Evolutionary conservation across 805 yeast genomes (phyloP), one percentile per base, ranked within the genome.

Genomic region (Spathaspora girioi): DNA sequence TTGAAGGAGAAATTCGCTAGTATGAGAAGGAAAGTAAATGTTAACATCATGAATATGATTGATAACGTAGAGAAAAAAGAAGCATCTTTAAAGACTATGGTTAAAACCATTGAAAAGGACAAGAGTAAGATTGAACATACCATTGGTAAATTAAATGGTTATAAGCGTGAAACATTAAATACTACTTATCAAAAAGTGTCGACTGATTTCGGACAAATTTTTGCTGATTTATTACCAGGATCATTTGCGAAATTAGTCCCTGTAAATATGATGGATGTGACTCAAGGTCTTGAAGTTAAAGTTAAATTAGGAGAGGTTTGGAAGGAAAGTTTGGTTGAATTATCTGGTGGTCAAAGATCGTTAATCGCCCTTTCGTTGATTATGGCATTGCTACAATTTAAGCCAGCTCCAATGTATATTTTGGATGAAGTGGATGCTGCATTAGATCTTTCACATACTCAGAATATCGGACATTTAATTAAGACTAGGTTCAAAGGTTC

Each of bases 361-460:
- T 79, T 96, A 56, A 89, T 93, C 56, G 99, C 99, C 0, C 73
- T 94, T 51, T 89, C 98, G 2, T 75, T 93, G 59, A 94, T 94
- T 59, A 80, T 93, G 83, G 97, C 98, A 0, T 75, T 94, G 54
- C 74, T 94, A 47, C 96, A 91, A 67, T 93, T 88, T 75, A 89
- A 91, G 66, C 99, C 99, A 5, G 99, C 99, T 1, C 99, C 99
- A 7, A 89, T 94, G 96, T 94, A 94, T 64, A 93, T 94, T 59
- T 74, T 94, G 52, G 99, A 94, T 70, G 99, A 94, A 71, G 97
- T 94, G 38, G 99, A 94, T 72, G 99, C 99, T 1, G 99, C 99
- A 1, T 78, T 94, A 57, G 99, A 94, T 76, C 79, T 93, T 56
- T 89, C 96, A 53, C 99, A 94, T 65, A 94, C 99, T 1, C 98